These are phyloP conservation scores for Ceratopteris richardii DNA, from an alignment of 75 land plant genomes.

Conservation along the genomic window DNA sequence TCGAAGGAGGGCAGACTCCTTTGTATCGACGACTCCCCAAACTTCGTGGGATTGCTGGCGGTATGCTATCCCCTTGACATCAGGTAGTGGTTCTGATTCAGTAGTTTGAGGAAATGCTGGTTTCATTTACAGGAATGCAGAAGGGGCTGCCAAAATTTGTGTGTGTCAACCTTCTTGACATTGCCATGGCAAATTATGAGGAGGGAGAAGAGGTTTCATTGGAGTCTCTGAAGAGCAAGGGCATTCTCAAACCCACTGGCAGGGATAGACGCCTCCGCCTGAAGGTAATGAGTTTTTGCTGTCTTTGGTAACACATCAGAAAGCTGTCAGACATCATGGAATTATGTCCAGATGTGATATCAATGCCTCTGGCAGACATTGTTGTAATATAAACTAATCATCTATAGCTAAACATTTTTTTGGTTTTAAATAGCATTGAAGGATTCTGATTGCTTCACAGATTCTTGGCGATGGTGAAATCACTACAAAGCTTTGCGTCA, in stretches of 20 bases:
- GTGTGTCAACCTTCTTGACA: conserved; percentile 72
- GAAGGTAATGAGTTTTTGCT: conserved; percentile 57
- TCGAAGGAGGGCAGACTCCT: conserved; percentile 98
- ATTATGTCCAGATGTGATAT: neutral
- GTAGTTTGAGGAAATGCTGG: too few relatives aligned
- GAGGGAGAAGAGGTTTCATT: conserved; percentile 93
- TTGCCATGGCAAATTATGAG: conserved; percentile 57
- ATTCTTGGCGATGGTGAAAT: conserved; percentile 82
- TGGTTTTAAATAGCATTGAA: too few relatives aligned
- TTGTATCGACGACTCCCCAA: conserved; percentile 86
- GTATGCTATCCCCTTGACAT: too few relatives aligned
- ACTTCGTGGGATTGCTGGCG: conserved; percentile 92
- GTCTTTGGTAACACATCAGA: too few relatives aligned
- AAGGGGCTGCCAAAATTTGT: conserved; percentile 89
- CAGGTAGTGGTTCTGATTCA: too few relatives aligned
- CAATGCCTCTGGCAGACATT: neutral
- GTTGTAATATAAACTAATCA: too few relatives aligned
- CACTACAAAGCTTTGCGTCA: conserved; percentile 56
- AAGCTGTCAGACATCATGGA: too few relatives aligned
- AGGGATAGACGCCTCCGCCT: conserved; percentile 77
- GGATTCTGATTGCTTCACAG: conserved; percentile 19
- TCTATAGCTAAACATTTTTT: too few relatives aligned
- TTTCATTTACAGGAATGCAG: conserved; percentile 55
- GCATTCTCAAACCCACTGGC: conserved; percentile 88
- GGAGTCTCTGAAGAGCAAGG: conserved; percentile 64